Evolutionary conservation across 2,329 filamentous ascomycete species (phyloP).

Genomic region (Huntiella bhutanensis): DNA sequence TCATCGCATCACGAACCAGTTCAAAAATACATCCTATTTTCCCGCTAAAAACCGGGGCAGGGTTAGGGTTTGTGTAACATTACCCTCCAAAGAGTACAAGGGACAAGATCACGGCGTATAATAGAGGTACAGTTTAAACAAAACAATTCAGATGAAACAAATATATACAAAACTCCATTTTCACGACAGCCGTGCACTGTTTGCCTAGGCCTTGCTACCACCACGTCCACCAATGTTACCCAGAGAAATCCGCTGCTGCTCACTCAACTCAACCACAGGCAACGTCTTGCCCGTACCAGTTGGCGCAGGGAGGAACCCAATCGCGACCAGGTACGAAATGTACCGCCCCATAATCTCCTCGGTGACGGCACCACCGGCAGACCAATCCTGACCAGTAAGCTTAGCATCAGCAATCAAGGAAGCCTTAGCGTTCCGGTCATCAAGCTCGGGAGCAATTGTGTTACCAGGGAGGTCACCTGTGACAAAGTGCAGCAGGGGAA

Average conservation of each 20-base stretch:
- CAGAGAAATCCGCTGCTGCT: constrained; percentile 11
- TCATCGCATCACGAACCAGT: neutral
- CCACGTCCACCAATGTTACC: constrained; percentile 12
- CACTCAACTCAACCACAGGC: constrained; percentile 24
- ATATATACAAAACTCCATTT: neutral
- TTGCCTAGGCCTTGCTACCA: constrained; percentile 9
- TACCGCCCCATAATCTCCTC: constrained; percentile 40
- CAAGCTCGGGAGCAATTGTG: constrained; percentile 51
- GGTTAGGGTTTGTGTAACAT: neutral
- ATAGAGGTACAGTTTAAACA: neutral
- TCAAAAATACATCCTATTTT: neutral
- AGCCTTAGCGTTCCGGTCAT: constrained; percentile 37
- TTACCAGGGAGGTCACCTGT: constrained; percentile 46
- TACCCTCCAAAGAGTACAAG: too few species aligned
- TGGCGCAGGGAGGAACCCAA: constrained; percentile 37
- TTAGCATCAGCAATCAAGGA: constrained; percentile 36
- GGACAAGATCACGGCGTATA: too few species aligned
- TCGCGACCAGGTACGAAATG: constrained; percentile 36
- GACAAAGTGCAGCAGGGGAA: constrained; percentile 57
- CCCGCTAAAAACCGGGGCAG: constrained; percentile 1
- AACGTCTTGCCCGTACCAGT: constrained; percentile 19
- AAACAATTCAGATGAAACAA: neutral
- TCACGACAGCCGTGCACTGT: too few species aligned
- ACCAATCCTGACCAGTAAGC: constrained; percentile 28
- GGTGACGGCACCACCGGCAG: constrained; percentile 33